Evolutionary conservation across 75 land plant species (phyloP), one percentile per base, ranked within the genome.

Genomic region (Pinus taeda): DNA sequence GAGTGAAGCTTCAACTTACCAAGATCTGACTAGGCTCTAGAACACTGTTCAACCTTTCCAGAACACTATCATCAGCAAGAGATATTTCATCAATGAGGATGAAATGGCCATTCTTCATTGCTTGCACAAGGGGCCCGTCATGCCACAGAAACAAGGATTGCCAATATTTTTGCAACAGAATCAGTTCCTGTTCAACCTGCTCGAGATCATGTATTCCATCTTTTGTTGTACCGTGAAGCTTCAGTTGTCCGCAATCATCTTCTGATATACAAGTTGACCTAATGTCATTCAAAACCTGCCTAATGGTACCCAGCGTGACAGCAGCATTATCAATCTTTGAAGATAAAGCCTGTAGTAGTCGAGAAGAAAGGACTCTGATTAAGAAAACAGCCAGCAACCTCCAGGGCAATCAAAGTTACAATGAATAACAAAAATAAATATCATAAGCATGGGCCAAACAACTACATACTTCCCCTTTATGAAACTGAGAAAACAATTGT

Each of bases 61-160:
- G 88, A 57, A 97, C 99, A 79, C 98, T 97, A 60, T 97, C 99
- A 83, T 97, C 99, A 81, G 98, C 99, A 81, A 97, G 85, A 21
- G 95, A 95, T 60, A 97, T 95, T 76, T 97, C 99, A 86, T 97
- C 98, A 20, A 97, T 83, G 66, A 97, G 90, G 79, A 97, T 85
- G 7, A 97, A 67, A 81, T 91, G 85, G 13, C 99, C 99, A 77
- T 84, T 73, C 81, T 83, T 89, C 99, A 97, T 97, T 65, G 99
- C 98, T 80, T 95, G 77, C 33, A 97, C 90, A 58, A 97, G 95
- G 26, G 99, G 98, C 24, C 99, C 99, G 86, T 97, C 99, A 63
- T 97, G 94, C 99, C 99, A 97, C 42, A 75, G 63, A 75, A 95
- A 97, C 60, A 97, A 87, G 8, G 96, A 82, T 78, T 97, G 89